Evolutionary conservation across 2,329 filamentous ascomycete genomes (phyloP).

Genomic region (Rachicladosporium sp.): DNA sequence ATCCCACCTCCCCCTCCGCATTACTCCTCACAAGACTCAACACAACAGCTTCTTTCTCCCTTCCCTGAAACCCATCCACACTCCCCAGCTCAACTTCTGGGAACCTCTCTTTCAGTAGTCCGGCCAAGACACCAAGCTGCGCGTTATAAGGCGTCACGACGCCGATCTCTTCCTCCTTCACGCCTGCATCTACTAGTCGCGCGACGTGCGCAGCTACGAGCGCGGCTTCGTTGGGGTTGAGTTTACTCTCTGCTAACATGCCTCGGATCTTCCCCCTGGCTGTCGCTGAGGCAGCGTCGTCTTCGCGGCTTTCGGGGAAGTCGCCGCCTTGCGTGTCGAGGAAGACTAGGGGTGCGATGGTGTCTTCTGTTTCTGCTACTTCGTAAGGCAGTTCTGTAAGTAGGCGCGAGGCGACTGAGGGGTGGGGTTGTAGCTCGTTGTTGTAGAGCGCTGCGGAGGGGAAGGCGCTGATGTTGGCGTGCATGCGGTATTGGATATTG

Average conservation of each 20-base stretch:
- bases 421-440: constrained; percentile 65
- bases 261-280: constrained; percentile 36
- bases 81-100: constrained; percentile 88
- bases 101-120: constrained; percentile 65
- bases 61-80: constrained; percentile 92
- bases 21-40: constrained; percentile 94
- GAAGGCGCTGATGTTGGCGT: constrained; percentile 89
- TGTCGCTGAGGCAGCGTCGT: constrained; percentile 49
- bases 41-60: constrained; percentile 91
- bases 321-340: constrained; percentile 93
- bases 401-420: constrained; percentile 61
- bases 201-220: constrained; percentile 69
- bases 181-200: constrained; percentile 63
- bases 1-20: constrained; percentile 73
- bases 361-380: constrained; percentile 73
- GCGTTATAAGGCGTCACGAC: constrained; percentile 95
- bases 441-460: constrained; percentile 84
- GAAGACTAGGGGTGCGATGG: constrained; percentile 75
- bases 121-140: constrained; percentile 67
- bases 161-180: constrained; percentile 74
- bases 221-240: constrained; percentile 79
- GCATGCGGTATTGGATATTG: constrained; percentile 96
- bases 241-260: constrained; percentile 65
- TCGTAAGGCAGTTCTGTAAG: constrained; percentile 67
- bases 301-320: constrained; percentile 58